These are phyloP conservation scores for Cryptococcus depauperatus DNA, from an alignment of 1,284 basidiomycete species.

Conservation along the genomic window DNA sequence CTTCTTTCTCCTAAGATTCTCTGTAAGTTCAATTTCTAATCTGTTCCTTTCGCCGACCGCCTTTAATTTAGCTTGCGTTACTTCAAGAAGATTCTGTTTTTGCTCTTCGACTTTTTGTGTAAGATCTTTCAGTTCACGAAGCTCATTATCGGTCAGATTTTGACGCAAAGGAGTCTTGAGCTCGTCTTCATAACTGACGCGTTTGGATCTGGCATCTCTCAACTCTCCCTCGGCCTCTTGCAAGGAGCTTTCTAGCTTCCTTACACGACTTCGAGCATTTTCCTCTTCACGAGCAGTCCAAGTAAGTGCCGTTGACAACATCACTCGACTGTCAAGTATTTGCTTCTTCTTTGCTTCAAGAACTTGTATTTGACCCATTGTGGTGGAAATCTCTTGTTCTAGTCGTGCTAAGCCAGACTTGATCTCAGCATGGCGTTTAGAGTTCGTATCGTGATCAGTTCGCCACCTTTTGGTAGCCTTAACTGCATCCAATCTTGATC, in stretches of 20 bases:
- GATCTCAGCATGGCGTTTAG: conserved; percentile 61
- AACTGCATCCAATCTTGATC: conserved; percentile 82
- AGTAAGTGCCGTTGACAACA: conserved; percentile 58
- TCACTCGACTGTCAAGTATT: conserved; percentile 60
- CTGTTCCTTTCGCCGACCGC: conserved; percentile 70
- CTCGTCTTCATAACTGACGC: conserved; percentile 63
- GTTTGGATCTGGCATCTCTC: conserved; percentile 38
- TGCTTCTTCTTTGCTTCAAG: conserved; percentile 63
- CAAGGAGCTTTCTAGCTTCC: conserved; percentile 59
- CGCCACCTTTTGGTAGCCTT: conserved; percentile 71
- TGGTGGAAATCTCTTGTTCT: conserved; percentile 79
- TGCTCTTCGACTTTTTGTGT: conserved; percentile 66
- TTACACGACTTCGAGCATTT: conserved; percentile 56
- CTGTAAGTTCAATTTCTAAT: conserved; percentile 87
- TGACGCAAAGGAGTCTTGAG: conserved; percentile 66
- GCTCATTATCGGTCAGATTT: conserved; percentile 66
- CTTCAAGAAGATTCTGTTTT: conserved; percentile 61
- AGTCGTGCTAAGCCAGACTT: conserved; percentile 60
- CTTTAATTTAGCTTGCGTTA: conserved; percentile 63
- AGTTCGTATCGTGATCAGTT: conserved; percentile 60
- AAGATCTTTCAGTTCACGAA: conserved; percentile 59
- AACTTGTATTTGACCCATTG: conserved; percentile 67
- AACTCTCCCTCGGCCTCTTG: conserved; percentile 65
- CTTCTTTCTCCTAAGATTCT: conserved; percentile 67
- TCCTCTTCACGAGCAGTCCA: conserved; percentile 64